Conservation (phyloP, 1,284 basidiomycete species). For the Macrocystidia cucumis region DNA sequence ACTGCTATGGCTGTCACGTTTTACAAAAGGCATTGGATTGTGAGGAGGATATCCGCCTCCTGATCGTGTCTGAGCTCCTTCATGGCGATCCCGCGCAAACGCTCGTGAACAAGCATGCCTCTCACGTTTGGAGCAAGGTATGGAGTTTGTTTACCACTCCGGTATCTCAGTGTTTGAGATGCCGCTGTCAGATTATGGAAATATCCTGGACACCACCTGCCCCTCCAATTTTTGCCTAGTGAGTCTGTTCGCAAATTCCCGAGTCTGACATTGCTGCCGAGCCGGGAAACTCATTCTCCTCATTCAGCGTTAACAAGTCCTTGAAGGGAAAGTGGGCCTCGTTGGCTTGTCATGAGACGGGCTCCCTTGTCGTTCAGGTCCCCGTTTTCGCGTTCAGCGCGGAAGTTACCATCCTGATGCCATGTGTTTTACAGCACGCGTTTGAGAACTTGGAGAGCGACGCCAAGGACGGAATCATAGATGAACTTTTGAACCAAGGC, state of each 20-base stretch:
- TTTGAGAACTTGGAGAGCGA: slow-evolving; percentile 79
- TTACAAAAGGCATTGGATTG: slow-evolving; percentile 84
- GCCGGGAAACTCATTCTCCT: not conserved
- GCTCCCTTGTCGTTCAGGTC: slow-evolving; percentile 77
- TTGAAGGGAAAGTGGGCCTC: slow-evolving; percentile 81
- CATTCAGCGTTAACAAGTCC: slow-evolving; percentile 67
- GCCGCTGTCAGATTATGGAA: slow-evolving; percentile 61
- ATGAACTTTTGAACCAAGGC: slow-evolving; percentile 70
- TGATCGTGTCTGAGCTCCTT: slow-evolving; percentile 76
- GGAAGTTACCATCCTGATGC: slow-evolving; percentile 8
- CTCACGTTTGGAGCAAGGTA: slow-evolving; percentile 84
- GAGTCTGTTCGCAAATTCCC: slow-evolving; percentile 21
- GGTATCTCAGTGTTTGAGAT: slow-evolving; percentile 1
- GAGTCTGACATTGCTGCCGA: not conserved
- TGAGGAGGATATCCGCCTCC: slow-evolving; percentile 71
- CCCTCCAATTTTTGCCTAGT: slow-evolving; percentile 80
- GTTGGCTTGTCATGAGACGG: slow-evolving; percentile 82
- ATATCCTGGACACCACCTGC: slow-evolving; percentile 75
- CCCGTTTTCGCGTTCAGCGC: slow-evolving; percentile 1
- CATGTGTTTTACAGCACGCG: slow-evolving; percentile 49
- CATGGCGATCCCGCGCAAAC: slow-evolving; percentile 75
- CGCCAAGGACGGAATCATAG: slow-evolving; percentile 75
- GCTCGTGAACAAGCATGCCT: slow-evolving; percentile 79
- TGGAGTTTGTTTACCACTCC: slow-evolving; percentile 8
- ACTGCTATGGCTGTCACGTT: slow-evolving; percentile 82